Evolutionary conservation across 208 protist genomes (phyloP).

Genomic region (Vickermania spadyakhi): DNA sequence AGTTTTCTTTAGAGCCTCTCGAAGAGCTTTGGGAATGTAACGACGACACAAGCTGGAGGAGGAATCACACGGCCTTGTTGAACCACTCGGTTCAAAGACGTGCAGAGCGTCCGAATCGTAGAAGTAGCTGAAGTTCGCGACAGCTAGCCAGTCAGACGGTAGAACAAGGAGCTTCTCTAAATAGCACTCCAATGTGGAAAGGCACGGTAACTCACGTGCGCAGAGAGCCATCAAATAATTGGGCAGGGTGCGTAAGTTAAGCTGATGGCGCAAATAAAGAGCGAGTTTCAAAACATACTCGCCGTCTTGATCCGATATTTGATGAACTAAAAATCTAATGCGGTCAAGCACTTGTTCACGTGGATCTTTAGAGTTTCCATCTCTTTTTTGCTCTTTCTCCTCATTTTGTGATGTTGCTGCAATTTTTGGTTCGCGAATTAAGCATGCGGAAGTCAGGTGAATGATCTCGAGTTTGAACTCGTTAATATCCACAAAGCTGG

Average conservation of each 20-base stretch:
- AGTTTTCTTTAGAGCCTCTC: constrained; percentile 64
- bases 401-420: neutral
- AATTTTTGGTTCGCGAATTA: constrained; percentile 75
- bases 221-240: constrained; percentile 88
- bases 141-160: constrained; percentile 91
- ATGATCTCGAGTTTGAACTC: constrained; percentile 74
- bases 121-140: constrained; percentile 78
- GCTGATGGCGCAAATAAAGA: constrained; percentile 86
- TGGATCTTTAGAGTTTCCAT: too few species aligned
- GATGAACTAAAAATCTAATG: constrained; percentile 45
- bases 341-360: constrained; percentile 12
- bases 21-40: constrained; percentile 73
- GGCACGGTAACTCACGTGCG: constrained; percentile 55
- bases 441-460: constrained; percentile 53
- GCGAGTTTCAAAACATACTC: constrained; percentile 91
- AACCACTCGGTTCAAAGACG: neutral
- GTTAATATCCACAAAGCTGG: too few species aligned
- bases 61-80: too few species aligned
- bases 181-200: constrained; percentile 82
- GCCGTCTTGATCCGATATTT: constrained; percentile 49
- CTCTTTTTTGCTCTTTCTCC: too few species aligned
- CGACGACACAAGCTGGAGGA: neutral
- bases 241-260: constrained; percentile 86
- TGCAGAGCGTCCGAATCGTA: constrained; percentile 23
- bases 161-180: constrained; percentile 69